Base-by-base conservation (phyloP, 305 asterid species). In the Salvia sclarea region DNA sequence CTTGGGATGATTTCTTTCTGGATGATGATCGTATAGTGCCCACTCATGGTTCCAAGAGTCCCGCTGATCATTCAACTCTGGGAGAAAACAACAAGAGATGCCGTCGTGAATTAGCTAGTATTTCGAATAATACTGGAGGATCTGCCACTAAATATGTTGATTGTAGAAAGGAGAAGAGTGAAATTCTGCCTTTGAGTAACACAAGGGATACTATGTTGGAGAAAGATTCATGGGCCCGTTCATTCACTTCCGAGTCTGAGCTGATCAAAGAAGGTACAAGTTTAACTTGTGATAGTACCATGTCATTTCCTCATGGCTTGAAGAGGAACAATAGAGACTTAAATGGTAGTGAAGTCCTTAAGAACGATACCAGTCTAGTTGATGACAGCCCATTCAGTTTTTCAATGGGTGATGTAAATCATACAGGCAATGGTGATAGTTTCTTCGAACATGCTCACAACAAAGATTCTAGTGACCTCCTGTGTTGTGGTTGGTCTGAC, bases 401-500 rank as follows among this genome's bases (percentile, higher is more conserved):
- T 78, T 79, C 89, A 25, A 86, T 84, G 40, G 83, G 81, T 60
- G 87, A 78, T 41, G 66, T 80, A 30, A 63, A 82, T 67, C 88
- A 73, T 67, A 53, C 85, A 17, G 83, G 75, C 64, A 74, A 60
- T 71, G 83, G 75, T 78, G 74, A 80, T 59, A 68, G 71, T 74
- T 82, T 82, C 80, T 78, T 89, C 38, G 88, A 71, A 63, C 78
- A 77, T 65, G 70, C 61, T 3, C 94, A 76, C 50, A 84, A 68
- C 61, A 88, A 81, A 74, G 88, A 82, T 79, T 76, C 93, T 38
- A 75, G 77, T 64, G 93, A 91, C 70, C 79, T 87, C 68, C 75
- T 87, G 54, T 81, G 76, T 71, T 87, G 82, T 77, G 87, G 79
- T 69, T 94, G 97, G 99, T 84, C 96, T 25, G 97, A 91, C 74